Evolutionary conservation across 2,329 filamentous ascomycete species (phyloP), one percentile per base, ranked within the genome.

Genomic region (Hymenoscyphus occultus): DNA sequence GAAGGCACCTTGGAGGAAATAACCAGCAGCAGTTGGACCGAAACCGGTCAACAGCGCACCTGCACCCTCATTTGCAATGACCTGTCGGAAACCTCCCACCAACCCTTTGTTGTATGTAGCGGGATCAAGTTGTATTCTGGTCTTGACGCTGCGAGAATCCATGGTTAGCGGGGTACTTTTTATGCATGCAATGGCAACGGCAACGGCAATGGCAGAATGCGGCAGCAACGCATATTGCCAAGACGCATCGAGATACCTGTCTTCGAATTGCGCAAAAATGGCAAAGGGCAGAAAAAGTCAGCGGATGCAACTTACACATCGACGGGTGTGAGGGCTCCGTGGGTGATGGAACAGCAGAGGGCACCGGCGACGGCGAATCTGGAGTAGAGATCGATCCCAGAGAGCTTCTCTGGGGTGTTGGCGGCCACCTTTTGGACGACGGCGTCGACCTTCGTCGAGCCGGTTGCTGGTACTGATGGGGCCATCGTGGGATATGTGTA

Each of bases 281-380:
- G 42, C 14, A 3, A n/a, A 10, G n/a, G 32, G 59, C 35, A 35
- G 35, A 10, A 35, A 35, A 35, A 35, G 31, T 4, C 35, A 57
- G 22, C 51, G 22, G 28, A 45, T 31, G 45, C 64, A 68, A 91
- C 94, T 81, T 95, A 98, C 94, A 99, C 95, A 91, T 99, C 95
- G 81, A 99, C 93, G 78, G 95, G 95, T 74, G 95, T 99, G 76
- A 98, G 89, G 77, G 86, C 90, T 81, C 94, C 95, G 87, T 99
- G 95, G 78, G 95, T 99, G 83, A 98, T 84, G 75, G 93, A 95
- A 83, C 95, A 99, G 89, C 95, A 97, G 85, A 98, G 84, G 75
- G 95, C 95, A 83, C 95, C 95, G 76, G 95, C 93, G 76, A 99
- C 90, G 82, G 95, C 94, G 84, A 97, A 97, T 82, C 92, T 88